A percentile compares a stretch with the other conserved stretches of the same genome.
Evolutionary conservation across 164 flowering plant genomes (phyloP).

Genomic region (Aristolochia contorta): DNA sequence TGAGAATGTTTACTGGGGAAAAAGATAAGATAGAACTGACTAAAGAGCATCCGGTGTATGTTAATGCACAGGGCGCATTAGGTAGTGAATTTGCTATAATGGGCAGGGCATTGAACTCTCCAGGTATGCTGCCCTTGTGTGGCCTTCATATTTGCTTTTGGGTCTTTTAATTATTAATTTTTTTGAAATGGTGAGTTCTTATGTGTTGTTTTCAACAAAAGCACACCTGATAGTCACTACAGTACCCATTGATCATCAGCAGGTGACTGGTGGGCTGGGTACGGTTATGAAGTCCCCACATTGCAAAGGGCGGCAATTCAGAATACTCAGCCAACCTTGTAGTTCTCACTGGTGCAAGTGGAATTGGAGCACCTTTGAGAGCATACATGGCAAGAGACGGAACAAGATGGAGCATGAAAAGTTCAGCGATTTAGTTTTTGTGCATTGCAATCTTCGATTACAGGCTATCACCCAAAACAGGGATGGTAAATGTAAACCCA

Average conservation of each 20-base stretch:
- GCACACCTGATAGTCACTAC: not conserved
- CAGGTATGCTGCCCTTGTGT: conserved; percentile 29
- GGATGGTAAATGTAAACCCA: conserved; percentile 42
- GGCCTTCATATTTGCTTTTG: conserved; percentile 1
- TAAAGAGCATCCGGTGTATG: conserved; percentile 51
- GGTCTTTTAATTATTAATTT: not conserved
- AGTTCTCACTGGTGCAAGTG: conserved; percentile 66
- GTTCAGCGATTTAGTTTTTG: conserved; percentile 55
- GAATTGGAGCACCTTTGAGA: conserved; percentile 62
- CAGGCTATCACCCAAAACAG: conserved; percentile 34
- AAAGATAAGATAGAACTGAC: conserved; percentile 50
- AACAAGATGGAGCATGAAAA: conserved; percentile 45
- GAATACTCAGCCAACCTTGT: conserved; percentile 67
- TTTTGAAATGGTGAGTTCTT: not conserved
- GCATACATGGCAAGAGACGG: conserved; percentile 36
- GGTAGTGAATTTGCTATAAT: conserved; percentile 57
- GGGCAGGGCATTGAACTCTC: conserved; percentile 58
- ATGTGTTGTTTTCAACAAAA: conserved; percentile 1
- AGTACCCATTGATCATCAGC: conserved; percentile 4
- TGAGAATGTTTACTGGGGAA: conserved; percentile 42
- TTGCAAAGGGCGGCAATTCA: conserved; percentile 48
- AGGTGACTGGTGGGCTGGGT: conserved; percentile 88
- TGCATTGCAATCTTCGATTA: conserved; percentile 62
- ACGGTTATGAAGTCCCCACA: conserved; percentile 64
- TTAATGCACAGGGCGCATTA: conserved; percentile 62